Conservation (phyloP, 2,329 filamentous ascomycete genomes). For the Fusarium odoratissimum region DNA sequence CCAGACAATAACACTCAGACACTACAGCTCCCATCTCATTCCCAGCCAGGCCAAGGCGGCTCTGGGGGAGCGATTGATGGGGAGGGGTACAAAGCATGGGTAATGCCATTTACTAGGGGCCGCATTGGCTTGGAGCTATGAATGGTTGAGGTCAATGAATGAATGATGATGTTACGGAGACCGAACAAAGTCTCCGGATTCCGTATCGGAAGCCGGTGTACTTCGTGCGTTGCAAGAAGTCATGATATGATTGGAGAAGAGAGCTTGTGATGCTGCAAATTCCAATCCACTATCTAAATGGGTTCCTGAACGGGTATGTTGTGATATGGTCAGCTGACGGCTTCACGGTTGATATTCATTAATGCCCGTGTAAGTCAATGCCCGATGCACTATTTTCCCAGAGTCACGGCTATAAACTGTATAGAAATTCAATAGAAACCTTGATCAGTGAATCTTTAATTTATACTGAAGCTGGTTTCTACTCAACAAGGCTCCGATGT, state of each 20-base stretch:
- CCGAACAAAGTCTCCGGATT: slow-evolving; percentile 28
- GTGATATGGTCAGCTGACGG: not conserved
- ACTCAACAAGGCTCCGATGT: not conserved
- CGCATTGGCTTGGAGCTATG: slow-evolving; percentile 3
- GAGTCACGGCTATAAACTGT: not conserved
- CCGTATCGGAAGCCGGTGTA: slow-evolving; percentile 37
- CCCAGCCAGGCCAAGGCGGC: slow-evolving; percentile 21
- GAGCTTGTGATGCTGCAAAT: not conserved
- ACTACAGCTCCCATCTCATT: slow-evolving; percentile 21
- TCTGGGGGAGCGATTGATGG: slow-evolving; percentile 21
- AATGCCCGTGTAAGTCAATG: not conserved
- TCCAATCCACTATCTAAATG: not conserved
- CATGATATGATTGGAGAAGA: not conserved
- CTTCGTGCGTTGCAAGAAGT: not conserved
- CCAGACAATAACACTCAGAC: slow-evolving; percentile 6
- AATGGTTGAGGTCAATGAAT: slow-evolving; percentile 17
- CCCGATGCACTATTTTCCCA: not conserved
- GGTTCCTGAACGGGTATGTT: not conserved
- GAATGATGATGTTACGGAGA: slow-evolving; percentile 27
- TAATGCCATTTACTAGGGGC: slow-evolving; percentile 14
- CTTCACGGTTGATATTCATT: not conserved
- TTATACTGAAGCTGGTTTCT: not conserved
- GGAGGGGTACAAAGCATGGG: slow-evolving; percentile 7
- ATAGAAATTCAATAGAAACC: not conserved
- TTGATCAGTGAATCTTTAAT: not conserved